Base-by-base conservation (phyloP, 1,284 basidiomycete genomes). In the Heterobasidion occidentale region DNA sequence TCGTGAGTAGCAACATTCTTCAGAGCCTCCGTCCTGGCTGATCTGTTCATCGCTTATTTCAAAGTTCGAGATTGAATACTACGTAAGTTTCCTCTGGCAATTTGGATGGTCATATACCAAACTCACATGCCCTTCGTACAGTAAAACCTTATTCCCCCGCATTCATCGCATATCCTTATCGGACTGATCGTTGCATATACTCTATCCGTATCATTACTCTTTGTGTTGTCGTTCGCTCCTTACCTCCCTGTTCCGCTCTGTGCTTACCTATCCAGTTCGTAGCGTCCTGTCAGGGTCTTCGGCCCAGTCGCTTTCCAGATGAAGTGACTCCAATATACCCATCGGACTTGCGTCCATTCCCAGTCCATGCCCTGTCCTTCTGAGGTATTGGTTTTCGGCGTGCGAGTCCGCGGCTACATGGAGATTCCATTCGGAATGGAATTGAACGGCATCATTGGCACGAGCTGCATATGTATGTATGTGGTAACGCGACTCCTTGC, bases 61-160 rank as follows among this genome's bases (percentile, higher is more conserved):
- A 51, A 57, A 90, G 87, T 74, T 90, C 61, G 88, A 90, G 72
- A 85, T 90, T 56, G 88, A 90, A 64, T 90, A 90, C 71, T 90
- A 90, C 68, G 78, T 79, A 55, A 67, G 76, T 66, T 17, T 33
- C n/a, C 11, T 20, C n/a, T 42, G 38, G 38, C 38, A 27, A 27
- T 45, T 33, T 27, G 49, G 48, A 12, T n/a, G 33, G 46, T 44
- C 35, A 27, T 42, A 8, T 46, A n/a, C 27, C 27, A 27, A 27
- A 27, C 27, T 27, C 6, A 27, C 27, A 27, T 27, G 27, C 6
- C 27, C 5, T 5, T 27, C 6, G 4, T 27, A 27, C 1, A 27
- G 27, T 27, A 27, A 27, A 27, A 27, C 27, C 4, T 27, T 27
- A 27, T 48, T 27, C 17, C 46, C 33, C 36, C 53, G 7, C 17